phyloP scores from a whole-genome alignment of 495 filamentous ascomycete genomes.

The Aspergillus wentii region DNA sequence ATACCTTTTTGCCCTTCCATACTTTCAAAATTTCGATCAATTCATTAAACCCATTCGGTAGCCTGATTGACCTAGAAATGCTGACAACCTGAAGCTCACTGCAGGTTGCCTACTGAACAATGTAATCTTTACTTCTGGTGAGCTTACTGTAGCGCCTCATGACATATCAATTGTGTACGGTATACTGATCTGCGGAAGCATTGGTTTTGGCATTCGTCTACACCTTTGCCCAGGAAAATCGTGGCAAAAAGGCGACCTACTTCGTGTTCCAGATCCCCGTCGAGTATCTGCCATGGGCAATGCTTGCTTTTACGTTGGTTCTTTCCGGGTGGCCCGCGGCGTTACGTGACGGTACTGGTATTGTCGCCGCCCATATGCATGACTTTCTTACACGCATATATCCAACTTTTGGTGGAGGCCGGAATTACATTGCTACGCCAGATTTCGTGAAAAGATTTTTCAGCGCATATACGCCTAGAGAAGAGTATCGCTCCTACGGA shows the following conservation, averaged over 20 bases:
- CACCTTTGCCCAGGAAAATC: conserved; percentile 77
- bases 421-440: conserved; percentile 67
- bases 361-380: conserved; percentile 78
- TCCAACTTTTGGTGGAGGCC: conserved; percentile 76
- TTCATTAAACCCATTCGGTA: conserved; percentile 14
- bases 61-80: conserved; percentile 8
- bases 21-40: conserved; percentile 16
- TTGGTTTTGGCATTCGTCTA: conserved; percentile 75
- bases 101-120: conserved; percentile 47
- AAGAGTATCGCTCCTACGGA: conserved; percentile 50
- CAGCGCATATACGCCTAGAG: conserved; percentile 28
- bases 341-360: conserved; percentile 57
- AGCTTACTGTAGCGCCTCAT: conserved; percentile 9
- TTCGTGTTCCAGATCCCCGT: conserved; percentile 74
- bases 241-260: conserved; percentile 62
- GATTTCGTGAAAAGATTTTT: conserved; percentile 59
- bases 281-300: conserved; percentile 68
- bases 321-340: conserved; percentile 41
- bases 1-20: conserved; percentile 14
- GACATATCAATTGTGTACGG: conserved; percentile 2
- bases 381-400: conserved; percentile 81
- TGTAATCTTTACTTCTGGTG: conserved; percentile 52
- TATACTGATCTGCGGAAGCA: conserved; percentile 42
- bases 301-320: conserved; percentile 66
- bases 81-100: conserved; percentile 44